phyloP scores from a whole-genome alignment of 2,329 filamentous ascomycete genomes.

The Exophiala calicioides region DNA sequence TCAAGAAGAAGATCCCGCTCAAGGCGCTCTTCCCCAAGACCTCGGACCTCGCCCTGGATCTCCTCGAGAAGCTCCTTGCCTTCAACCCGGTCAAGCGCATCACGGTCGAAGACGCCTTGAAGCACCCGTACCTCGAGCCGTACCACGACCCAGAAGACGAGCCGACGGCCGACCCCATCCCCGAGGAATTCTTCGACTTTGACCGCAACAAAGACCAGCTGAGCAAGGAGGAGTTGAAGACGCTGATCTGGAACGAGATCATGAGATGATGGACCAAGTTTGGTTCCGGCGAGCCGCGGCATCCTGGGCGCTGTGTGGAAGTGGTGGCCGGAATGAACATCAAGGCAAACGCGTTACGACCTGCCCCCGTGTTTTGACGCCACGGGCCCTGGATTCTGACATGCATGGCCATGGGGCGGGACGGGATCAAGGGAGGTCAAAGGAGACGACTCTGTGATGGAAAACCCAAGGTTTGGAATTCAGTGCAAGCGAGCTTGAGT shows the following conservation, averaged over 20 bases:
- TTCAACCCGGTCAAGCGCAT: conserved; percentile 99
- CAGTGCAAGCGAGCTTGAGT: too few relatives aligned
- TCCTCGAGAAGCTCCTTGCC: conserved; percentile 91
- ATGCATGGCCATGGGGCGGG: too few relatives aligned
- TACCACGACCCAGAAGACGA: conserved; percentile 99
- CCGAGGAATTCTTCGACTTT: conserved; percentile 99
- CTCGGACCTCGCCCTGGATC: conserved; percentile 91
- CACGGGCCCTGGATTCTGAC: too few relatives aligned
- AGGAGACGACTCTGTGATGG: too few relatives aligned
- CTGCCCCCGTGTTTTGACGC: too few relatives aligned
- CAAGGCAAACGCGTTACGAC: too few relatives aligned
- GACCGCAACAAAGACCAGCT: conserved; percentile 99
- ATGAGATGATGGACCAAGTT: conserved; percentile 58
- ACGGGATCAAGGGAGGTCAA: too few relatives aligned
- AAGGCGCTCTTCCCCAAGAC: conserved; percentile 97
- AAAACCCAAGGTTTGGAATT: too few relatives aligned
- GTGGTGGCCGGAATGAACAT: too few relatives aligned
- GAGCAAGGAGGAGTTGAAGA: conserved; percentile 97
- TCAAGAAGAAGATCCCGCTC: conserved; percentile 99
- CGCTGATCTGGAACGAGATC: conserved; percentile 95
- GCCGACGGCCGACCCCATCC: conserved; percentile 92
- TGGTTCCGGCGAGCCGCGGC: neutral
- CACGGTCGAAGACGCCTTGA: conserved; percentile 93
- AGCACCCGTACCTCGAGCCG: conserved; percentile 96
- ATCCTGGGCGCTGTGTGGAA: neutral